phyloP scores from a whole-genome alignment of 2,329 filamentous ascomycete species.

The Iodosphaeria phyllophila region DNA sequence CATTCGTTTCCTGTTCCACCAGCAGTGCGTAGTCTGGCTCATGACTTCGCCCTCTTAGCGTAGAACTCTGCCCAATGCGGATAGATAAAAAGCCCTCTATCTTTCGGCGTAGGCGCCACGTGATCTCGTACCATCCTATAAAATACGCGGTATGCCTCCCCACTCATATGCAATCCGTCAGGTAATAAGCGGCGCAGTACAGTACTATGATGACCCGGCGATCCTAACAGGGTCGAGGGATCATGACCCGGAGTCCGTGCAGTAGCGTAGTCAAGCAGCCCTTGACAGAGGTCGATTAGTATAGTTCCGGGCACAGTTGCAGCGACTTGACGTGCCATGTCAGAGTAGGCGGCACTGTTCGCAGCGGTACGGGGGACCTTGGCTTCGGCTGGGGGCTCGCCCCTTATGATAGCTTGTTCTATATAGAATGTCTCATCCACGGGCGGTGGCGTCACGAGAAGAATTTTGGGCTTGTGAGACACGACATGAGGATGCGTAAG shows the following conservation, averaged over 20 bases:
- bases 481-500: conserved; percentile 50
- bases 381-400: too few species aligned
- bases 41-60: too few species aligned
- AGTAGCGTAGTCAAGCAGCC: conserved; percentile 53
- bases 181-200: conserved; percentile 31
- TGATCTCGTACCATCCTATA: too few species aligned
- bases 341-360: conserved; percentile 36
- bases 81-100: too few species aligned
- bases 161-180: conserved; percentile 38
- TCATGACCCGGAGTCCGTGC: conserved; percentile 38
- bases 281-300: conserved; percentile 64
- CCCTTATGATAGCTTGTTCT: too few species aligned
- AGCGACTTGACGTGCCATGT: conserved; percentile 46
- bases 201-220: conserved; percentile 29
- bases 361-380: conserved; percentile 25
- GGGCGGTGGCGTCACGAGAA: conserved; percentile 70
- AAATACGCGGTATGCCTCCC: conserved; percentile 32
- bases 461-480: conserved; percentile 52
- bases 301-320: conserved; percentile 46
- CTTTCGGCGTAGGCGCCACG: too few species aligned
- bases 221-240: conserved; percentile 28
- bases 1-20: too few species aligned
- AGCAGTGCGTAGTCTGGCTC: too few species aligned
- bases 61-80: too few species aligned
- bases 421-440: too few species aligned